Evolutionary conservation across 176 grass and related monocot genomes (phyloP), one percentile per base, ranked within the genome.

Genomic region (Echinochloa phyllopogon): DNA sequence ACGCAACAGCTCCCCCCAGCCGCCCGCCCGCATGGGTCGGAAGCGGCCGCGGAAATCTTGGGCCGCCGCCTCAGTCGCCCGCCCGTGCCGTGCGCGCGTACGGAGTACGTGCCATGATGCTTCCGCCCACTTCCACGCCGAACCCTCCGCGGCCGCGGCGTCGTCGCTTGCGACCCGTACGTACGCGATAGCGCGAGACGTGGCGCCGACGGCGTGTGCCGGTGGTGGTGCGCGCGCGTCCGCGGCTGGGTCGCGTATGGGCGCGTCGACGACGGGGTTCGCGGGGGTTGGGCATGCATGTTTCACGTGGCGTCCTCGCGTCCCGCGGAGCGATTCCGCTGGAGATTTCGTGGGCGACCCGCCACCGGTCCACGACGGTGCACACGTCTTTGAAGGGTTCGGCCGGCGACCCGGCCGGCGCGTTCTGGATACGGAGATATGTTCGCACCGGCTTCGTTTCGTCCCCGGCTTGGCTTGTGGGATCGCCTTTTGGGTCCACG

Each of bases 291-390:
- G 55, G 70, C 81, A 61, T 33, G n/a, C 29, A 33, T 72, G 88
- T 77, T 86, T 82, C 72, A 82, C 83, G 37, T 78, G 88, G 78
- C 65, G 50, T 29, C 87, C 27, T 25, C 38, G 60, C 64, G 86
- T 77, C n/a, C 52, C 2, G 78, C 60, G 29, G 20, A 20, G 61
- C 6, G 52, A 40, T 67, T 38, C n/a, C 60, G 45, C 13, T 43
- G 45, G 5, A 3, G 62, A 5, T 78, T 56, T 79, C 81, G 87
- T 82, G 80, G 55, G 86, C 24, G 85, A 87, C 85, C 80, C 65
- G 73, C 38, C 52, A 61, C 63, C 72, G 64, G 65, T 77, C 80
- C 0, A 43, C 73, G 74, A 53, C 56, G 65, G 86, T 44, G 82
- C 87, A 48, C 87, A 51, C 76, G 87, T 80, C 76, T 29, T 14